Percentiles rank a stretch among this genome's conserved stretches.
These are phyloP conservation scores for Elymus sibiricus DNA, from an alignment of 176 grass and related monocot species.

Conservation along the genomic window DNA sequence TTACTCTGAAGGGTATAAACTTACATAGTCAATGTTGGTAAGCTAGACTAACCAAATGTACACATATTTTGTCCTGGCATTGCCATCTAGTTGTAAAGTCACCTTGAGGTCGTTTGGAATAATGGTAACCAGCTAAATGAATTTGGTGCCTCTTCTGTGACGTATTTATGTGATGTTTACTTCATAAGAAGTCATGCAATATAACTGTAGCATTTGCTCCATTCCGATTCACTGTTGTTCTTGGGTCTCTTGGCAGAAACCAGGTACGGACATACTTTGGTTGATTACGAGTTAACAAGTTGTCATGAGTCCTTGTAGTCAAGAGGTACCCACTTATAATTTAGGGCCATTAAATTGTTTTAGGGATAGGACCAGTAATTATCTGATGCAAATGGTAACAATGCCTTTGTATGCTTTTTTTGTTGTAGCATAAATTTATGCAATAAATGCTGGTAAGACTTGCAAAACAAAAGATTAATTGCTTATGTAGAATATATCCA, in stretches of 20 bases:
- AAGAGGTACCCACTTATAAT: background rate
- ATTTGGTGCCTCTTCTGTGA: background rate
- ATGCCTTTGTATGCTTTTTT: background rate
- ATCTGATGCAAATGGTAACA: background rate
- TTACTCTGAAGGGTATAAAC: constrained; percentile 13
- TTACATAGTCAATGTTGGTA: constrained; percentile 32
- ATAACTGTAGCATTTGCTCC: background rate
- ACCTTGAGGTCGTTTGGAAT: background rate
- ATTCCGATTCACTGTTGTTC: background rate
- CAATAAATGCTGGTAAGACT: background rate
- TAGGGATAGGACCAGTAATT: background rate
- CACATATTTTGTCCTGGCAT: constrained; percentile 24
- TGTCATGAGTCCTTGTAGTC: background rate
- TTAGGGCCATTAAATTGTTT: background rate
- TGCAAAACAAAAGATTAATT: background rate
- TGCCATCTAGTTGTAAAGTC: constrained; percentile 22
- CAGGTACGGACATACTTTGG: background rate
- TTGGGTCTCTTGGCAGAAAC: background rate
- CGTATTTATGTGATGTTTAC: background rate
- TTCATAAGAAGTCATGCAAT: background rate
- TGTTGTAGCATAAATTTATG: background rate
- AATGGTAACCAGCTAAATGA: constrained; percentile 15
- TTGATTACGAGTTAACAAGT: background rate
- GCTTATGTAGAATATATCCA: background rate
- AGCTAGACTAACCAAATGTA: constrained; percentile 34